Percentiles rank a stretch among this genome's conserved stretches.
These are phyloP conservation scores for Agaricus blazei DNA, from an alignment of 768 basidiomycete genomes.

Conservation along the genomic window DNA sequence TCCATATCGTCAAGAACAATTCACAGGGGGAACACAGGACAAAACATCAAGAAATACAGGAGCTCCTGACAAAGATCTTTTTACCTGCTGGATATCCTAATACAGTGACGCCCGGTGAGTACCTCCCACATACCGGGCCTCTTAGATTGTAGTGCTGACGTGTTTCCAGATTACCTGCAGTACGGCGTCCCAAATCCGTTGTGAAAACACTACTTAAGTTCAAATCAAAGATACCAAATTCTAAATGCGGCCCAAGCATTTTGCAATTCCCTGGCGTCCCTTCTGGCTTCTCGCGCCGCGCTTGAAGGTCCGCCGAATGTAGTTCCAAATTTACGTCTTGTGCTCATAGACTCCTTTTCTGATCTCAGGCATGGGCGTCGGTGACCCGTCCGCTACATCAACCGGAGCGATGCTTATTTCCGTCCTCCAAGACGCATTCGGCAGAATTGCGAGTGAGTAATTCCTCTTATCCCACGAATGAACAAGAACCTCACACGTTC, in stretches of 20 bases:
- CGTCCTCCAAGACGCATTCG: conserved; percentile 60
- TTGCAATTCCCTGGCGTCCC: conserved; percentile 59
- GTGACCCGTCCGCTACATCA: conserved; percentile 58
- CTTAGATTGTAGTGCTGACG: not conserved
- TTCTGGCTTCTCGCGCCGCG: conserved; percentile 62
- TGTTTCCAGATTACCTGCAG: conserved; percentile 47
- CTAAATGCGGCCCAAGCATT: conserved; percentile 66
- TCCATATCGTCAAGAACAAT: not conserved
- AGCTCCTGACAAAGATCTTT: conserved; percentile 9
- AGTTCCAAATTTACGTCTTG: not conserved
- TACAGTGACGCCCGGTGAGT: conserved; percentile 13
- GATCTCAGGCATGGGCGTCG: conserved; percentile 59
- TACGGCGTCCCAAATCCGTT: conserved; percentile 20
- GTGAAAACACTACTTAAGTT: not conserved
- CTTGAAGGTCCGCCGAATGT: conserved; percentile 45
- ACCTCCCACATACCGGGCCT: not conserved
- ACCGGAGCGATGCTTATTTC: conserved; percentile 62
- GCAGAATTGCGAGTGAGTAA: conserved; percentile 56
- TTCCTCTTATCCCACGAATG: not conserved
- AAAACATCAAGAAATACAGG: not conserved
- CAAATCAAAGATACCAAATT: conserved; percentile 50
- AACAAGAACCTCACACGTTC: not conserved
- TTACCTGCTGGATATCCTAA: conserved; percentile 13
- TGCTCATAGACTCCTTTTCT: not conserved
- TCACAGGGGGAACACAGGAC: not conserved